Base-by-base conservation (phyloP, 2,329 filamentous ascomycete genomes). In the Chaetomium olivaceum region DNA sequence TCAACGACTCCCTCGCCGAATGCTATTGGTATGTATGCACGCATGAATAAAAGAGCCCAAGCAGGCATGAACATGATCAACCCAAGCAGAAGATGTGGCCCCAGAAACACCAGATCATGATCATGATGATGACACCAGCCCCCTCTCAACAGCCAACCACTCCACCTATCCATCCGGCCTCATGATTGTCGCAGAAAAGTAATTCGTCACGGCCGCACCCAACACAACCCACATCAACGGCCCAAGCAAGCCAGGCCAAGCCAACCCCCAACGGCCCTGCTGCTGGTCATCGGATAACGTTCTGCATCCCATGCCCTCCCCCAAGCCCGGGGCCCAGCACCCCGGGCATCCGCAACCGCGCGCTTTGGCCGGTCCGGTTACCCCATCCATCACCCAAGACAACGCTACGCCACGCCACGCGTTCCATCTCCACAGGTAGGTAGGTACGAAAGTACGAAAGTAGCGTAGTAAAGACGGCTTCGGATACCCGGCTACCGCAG, bases 101-200 rank as follows among this genome's bases (percentile, higher is more conserved):
- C 51, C 29, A 43, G 19, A n/a, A 62, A 62, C 61, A 54, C 61
- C 58, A 54, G 23, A 36, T 33, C 58, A 61, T 54, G 58, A 61
- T 8, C 58, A 59, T 14, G 19, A 29, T 29, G 27, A 29, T 29
- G 27, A 29, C 27, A 58, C 25, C 33, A 43, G 21, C 11, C 55
- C 36, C 39, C 11, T 21, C 23, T n/a, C 56, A 46, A n/a, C 23
- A 46, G 27, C 23, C 48, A 51, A 52, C 50, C 23, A 6, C 48
- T 27, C 48, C 23, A 11, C 48, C 23, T 51, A 51, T 51, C 48
- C 48, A 25, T 27, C 48, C 48, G 27, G 48, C 19, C 52, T 55
- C 52, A 56, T 36, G n/a, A 56, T 31, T n/a, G 4, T 29, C 21
- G 19, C 23, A 4, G 12, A 8, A 48, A 48, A 48, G 6, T 19